Base-by-base conservation (phyloP, 2,329 filamentous ascomycete genomes). In the Trichoderma sp. region DNA sequence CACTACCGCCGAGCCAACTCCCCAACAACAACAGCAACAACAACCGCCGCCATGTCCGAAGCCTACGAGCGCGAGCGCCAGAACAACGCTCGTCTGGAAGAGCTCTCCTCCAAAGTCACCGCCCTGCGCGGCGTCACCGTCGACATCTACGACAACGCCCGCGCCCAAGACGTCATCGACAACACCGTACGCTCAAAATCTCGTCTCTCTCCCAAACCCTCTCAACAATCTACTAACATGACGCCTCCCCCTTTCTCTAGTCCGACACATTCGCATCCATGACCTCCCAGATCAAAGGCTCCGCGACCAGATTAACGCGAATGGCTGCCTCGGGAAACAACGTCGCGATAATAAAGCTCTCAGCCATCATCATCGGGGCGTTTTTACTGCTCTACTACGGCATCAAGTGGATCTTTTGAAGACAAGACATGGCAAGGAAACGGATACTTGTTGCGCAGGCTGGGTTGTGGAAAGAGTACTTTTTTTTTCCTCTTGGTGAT, bases 61-160 rank as follows among this genome's bases (percentile, higher is more conserved):
- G 86, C 90, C 71, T 93, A 91, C 82, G 90, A 92, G 82, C 90
- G 90, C 78, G 90, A 93, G 82, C 86, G 87, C 77, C 95, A 99
- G 81, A 99, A 99, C 83, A 97, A 98, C 81, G 89, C 92, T 72
- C 93, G 94, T 74, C 91, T 99, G 67, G 90, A 94, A 75, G 93
- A 97, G 78, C 90, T 99, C 42, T 91, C 92, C 17, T 87, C 89
- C 72, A 99, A 99, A 82, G 94, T 98, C 66, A 92, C 92, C 19
- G 93, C 93, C 63, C 87, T 99, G 71, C 93, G 94, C 76, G 92
- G 92, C 79, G 93, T 99, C 60, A 99, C 95, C 50, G 89, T 98
- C 72, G 93, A 99, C 82, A 99, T 99, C 76, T 97, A 98, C 85
- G 94, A 98, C 81, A 93, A 95, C 78, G 95, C 95, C 59, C 89